phyloP scores from a whole-genome alignment of 169 alveolate genomes.

The Amoebophrya sp. region DNA sequence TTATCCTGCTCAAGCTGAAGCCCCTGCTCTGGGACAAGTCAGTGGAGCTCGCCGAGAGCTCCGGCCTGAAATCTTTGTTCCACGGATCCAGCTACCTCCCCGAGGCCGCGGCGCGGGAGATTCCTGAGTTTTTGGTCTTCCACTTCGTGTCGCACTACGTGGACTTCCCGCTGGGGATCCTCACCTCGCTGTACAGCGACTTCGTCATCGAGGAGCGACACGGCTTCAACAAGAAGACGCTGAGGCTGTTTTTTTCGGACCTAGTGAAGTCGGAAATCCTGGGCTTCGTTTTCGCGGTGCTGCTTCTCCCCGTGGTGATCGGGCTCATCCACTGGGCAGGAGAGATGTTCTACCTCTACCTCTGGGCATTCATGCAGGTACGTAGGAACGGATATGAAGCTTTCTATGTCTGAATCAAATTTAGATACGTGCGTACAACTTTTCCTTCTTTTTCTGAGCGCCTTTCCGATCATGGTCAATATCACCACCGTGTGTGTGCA shows the following conservation, averaged over 20 bases:
- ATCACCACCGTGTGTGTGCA: slow-evolving; percentile 18
- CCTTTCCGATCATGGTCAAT: no score
- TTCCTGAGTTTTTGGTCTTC: slow-evolving; percentile 14
- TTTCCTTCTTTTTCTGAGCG: background rate
- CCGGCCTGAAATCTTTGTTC: no score
- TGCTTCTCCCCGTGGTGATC: slow-evolving; percentile 47
- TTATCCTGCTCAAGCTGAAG: slow-evolving; percentile 21
- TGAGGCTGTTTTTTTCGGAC: slow-evolving; percentile 52
- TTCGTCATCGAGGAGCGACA: slow-evolving; percentile 70
- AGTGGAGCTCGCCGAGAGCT: background rate
- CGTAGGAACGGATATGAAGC: no score
- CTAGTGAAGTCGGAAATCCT: slow-evolving; percentile 45
- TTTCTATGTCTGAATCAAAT: no score
- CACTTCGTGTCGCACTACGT: background rate
- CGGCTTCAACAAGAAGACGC: slow-evolving; percentile 69
- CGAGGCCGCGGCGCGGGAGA: slow-evolving; percentile 3
- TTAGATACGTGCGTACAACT: no score
- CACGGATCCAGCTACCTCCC: no score
- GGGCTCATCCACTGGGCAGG: slow-evolving; percentile 77
- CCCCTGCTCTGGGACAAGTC: slow-evolving; percentile 25
- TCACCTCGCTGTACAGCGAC: slow-evolving; percentile 46
- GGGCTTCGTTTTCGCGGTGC: slow-evolving; percentile 46
- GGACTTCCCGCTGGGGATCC: slow-evolving; percentile 10
- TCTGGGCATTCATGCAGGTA: slow-evolving; percentile 13
- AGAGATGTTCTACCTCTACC: slow-evolving; percentile 65